Base-by-base conservation (phyloP, 441 rosid species). In the Biscutella laevigata region DNA sequence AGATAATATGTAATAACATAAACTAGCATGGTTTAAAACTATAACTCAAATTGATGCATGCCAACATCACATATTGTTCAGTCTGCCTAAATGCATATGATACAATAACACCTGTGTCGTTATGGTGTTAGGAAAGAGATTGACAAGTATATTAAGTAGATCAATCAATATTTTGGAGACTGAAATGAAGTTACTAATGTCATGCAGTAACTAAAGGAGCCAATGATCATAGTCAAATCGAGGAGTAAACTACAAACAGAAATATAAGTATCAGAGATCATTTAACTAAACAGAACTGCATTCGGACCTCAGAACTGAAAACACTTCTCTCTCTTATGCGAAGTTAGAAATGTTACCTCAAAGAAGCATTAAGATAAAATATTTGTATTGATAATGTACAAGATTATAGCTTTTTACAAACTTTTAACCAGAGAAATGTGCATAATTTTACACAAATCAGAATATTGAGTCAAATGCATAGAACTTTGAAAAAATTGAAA, bases 211-310 rank as follows among this genome's bases (percentile, higher is more conserved):
- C 30, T 27, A 27, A 29, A 48, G 29, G 40, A 50, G 25, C 11
- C 8, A 24, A 51, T 51, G 58, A 16, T 17, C 24, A 36, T 20
- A 11, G 27, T 25, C 17, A 62, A 36, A 20, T 21, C n/a, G 5
- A 53, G 24, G 36, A 36, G 19, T 29, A 45, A 53, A 46, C 35
- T n/a, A 45, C 48, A 28, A 53, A 15, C 41, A 38, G 6, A 54
- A 16, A 29, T 26, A 30, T 27, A 42, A 12, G 32, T 22, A 43
- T 5, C 37, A n/a, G 2, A 13, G 11, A 9, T 24, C 10, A 41
- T 26, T 57, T 33, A 24, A 43, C 15, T 24, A 57, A 10, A 25
- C 16, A 14, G 11, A 33, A 10, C 17, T 57, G 30, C 5, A 44
- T 7, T 13, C 10, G 10, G 13, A 36, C 17, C 26, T 38, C 45